Evolutionary conservation across 1,284 basidiomycete genomes (phyloP).

Genomic region (Ceratobasidium sp.): DNA sequence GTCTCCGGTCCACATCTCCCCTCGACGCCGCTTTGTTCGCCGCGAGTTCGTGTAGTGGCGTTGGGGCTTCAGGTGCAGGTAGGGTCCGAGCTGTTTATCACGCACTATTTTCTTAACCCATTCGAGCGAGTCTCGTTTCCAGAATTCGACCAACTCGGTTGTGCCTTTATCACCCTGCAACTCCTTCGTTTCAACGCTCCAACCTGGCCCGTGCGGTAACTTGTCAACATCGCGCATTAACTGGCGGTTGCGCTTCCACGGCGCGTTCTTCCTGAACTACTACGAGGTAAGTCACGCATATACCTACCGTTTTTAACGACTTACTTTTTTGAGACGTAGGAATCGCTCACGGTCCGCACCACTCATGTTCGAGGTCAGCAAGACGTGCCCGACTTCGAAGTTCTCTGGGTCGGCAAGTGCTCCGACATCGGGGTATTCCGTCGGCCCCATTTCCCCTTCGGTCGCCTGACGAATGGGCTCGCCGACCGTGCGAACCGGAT

Average conservation of each 20-base stretch:
- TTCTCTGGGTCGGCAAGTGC: neutral
- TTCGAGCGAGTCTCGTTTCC: slow-evolving; percentile 2
- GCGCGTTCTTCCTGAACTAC: neutral
- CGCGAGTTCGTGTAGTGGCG: neutral
- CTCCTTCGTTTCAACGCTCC: neutral
- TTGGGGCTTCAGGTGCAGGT: neutral
- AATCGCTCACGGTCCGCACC: neutral
- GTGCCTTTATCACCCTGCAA: neutral
- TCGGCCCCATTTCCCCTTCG: neutral
- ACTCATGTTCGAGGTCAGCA: neutral
- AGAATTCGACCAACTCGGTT: slow-evolving; percentile 6
- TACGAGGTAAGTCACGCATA: neutral
- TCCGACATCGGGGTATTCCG: slow-evolving; percentile 5
- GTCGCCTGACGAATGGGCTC: slow-evolving; percentile 1
- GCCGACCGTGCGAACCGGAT: neutral
- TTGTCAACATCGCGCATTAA: slow-evolving; percentile 15
- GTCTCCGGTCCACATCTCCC: slow-evolving; percentile 40
- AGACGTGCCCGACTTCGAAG: slow-evolving; percentile 16
- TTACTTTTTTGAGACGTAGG: neutral
- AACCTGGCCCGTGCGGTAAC: neutral
- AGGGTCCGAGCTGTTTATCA: neutral
- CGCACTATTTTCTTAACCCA: neutral
- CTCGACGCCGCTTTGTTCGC: neutral
- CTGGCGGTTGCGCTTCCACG: neutral
- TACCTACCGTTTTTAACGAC: neutral